phyloP scores from a whole-genome alignment of 2,329 filamentous ascomycete species.

The Colletotrichum noveboracense region DNA sequence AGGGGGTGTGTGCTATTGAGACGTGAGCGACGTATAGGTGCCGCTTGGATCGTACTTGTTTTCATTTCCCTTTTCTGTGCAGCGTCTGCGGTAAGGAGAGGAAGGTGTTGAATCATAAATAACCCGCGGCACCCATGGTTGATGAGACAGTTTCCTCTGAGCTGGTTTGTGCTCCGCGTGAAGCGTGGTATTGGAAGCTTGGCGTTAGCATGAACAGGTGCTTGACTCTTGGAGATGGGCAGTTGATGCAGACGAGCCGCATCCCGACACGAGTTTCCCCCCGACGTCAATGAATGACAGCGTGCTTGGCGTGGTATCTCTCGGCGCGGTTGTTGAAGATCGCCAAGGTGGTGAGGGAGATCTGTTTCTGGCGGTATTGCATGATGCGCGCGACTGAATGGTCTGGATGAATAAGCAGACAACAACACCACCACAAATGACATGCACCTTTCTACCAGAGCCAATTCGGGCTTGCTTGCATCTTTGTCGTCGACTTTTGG shows the following conservation, averaged over 20 bases:
- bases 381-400: not conserved
- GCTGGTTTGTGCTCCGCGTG: not conserved
- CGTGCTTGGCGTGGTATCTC: not conserved
- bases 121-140: not conserved
- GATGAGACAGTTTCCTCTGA: not conserved
- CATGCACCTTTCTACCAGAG: not conserved
- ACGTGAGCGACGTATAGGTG: constrained; percentile 1
- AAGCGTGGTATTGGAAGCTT: not conserved
- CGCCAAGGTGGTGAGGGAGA: not conserved
- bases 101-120: not conserved
- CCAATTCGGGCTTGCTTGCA: not conserved
- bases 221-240: not conserved
- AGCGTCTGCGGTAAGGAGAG: too few species aligned
- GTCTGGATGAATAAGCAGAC: not conserved
- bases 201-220: not conserved
- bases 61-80: not conserved
- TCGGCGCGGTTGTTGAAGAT: not conserved
- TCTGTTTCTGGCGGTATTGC: not conserved
- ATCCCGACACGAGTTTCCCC: not conserved
- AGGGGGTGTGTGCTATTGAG: not conserved
- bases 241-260: not conserved
- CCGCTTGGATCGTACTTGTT: not conserved
- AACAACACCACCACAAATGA: not conserved
- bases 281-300: not conserved
- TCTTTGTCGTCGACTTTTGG: not conserved